Percentiles rank a stretch among this genome's conserved stretches.
These are phyloP conservation scores for Scenedesmus sp. DNA, from an alignment of 163 green algal species.

Conservation along the genomic window DNA sequence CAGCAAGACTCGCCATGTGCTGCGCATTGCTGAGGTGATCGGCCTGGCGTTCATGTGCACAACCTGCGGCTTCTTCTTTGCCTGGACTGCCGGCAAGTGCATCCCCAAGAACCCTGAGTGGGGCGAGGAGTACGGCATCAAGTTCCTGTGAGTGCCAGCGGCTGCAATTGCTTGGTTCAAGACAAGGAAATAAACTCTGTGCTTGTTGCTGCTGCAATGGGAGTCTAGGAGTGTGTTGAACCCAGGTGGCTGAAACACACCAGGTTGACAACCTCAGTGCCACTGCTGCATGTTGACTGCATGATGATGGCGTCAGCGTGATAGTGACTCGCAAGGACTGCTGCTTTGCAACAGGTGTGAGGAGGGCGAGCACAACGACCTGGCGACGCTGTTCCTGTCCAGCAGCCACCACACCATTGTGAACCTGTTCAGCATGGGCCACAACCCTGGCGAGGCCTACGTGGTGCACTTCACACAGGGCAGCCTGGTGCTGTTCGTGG, in stretches of 20 bases:
- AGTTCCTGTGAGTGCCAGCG: constrained; percentile 45
- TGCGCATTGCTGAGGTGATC: constrained; percentile 78
- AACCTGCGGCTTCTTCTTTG: constrained; percentile 65
- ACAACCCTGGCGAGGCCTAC: constrained; percentile 38
- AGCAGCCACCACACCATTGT: constrained; percentile 80
- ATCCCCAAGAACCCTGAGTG: constrained; percentile 62
- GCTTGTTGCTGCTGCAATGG: background rate
- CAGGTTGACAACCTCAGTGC: background rate
- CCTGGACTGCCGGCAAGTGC: constrained; percentile 64
- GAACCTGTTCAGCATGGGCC: constrained; percentile 77
- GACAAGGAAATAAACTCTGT: background rate
- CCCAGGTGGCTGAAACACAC: background rate
- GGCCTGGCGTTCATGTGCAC: constrained; percentile 65
- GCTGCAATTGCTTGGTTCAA: background rate
- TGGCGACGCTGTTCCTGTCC: constrained; percentile 86
- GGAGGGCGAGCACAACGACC: constrained; percentile 88
- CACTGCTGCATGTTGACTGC: background rate
- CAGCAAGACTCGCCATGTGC: constrained; percentile 64
- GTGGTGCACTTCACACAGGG: constrained; percentile 55
- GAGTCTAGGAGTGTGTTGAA: background rate
- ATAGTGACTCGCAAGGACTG: background rate
- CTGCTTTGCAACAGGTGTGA: constrained; percentile 38
- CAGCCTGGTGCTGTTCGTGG: constrained; percentile 72
- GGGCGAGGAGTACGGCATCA: constrained; percentile 57
- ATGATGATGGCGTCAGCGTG: background rate